phyloP scores from a whole-genome alignment of 2,329 filamentous ascomycete species.

The Thelonectria discophora region DNA sequence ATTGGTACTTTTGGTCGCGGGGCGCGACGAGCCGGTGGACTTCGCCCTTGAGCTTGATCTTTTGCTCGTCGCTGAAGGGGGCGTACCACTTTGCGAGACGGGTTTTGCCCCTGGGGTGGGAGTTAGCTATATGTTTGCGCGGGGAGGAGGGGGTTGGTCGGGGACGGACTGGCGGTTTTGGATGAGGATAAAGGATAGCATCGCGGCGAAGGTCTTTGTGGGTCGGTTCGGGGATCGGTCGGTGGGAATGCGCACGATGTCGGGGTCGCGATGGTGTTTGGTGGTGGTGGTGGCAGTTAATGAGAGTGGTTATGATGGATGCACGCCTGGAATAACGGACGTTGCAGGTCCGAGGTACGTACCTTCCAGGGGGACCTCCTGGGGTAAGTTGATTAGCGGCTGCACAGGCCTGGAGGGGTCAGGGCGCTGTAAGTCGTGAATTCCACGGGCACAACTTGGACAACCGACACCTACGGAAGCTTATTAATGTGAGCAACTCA shows the following conservation, averaged over 20 bases:
- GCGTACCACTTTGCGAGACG: constrained; percentile 99
- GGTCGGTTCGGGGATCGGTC: background rate
- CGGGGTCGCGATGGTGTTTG: constrained; percentile 11
- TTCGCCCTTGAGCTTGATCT: constrained; percentile 98
- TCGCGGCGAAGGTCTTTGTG: constrained; percentile 35
- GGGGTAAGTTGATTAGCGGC: constrained; percentile 22
- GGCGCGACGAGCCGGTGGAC: constrained; percentile 97
- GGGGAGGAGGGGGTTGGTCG: background rate
- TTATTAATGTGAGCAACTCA: background rate
- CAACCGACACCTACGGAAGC: no score
- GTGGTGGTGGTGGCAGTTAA: background rate
- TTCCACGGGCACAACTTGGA: no score
- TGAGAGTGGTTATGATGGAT: background rate
- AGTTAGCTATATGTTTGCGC: background rate
- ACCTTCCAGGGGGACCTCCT: background rate
- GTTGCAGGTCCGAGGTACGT: constrained; percentile 7
- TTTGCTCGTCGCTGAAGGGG: constrained; percentile 98
- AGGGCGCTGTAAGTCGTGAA: no score
- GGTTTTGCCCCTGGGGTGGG: constrained; percentile 83
- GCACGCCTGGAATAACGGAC: constrained; percentile 22
- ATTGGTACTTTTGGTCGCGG: constrained; percentile 98
- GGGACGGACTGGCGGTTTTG: constrained; percentile 82
- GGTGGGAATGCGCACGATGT: constrained; percentile 5
- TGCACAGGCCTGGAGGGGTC: no score
- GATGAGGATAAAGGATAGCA: constrained; percentile 89